Conservation (phyloP, 352 stramenopile genomes). For the Thalassiosira livingstoniorum region DNA sequence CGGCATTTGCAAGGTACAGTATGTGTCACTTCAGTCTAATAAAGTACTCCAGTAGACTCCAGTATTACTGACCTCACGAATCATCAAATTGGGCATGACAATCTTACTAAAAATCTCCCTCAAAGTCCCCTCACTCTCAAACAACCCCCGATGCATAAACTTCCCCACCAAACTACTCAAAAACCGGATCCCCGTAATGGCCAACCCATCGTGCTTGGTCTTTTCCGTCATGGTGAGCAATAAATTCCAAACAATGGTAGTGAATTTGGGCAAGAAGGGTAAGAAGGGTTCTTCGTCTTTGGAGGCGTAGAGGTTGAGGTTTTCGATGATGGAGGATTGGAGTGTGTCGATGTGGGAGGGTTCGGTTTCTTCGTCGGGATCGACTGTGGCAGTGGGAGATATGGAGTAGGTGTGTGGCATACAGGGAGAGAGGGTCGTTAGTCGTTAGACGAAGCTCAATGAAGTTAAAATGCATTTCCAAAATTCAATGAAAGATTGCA, state of each 20-base stretch:
- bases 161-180: constrained; percentile 95
- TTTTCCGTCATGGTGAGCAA: constrained; percentile 83
- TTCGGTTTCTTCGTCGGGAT: not conserved
- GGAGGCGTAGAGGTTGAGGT: constrained; percentile 96
- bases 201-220: constrained; percentile 95
- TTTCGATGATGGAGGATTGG: constrained; percentile 95
- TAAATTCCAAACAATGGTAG: constrained; percentile 87
- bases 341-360: constrained; percentile 90
- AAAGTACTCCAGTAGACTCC: not conserved
- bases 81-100: constrained; percentile 97
- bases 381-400: too few relatives aligned
- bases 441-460: too few relatives aligned
- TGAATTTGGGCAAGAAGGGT: constrained; percentile 94
- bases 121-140: constrained; percentile 78
- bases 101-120: constrained; percentile 94
- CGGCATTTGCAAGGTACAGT: not conserved
- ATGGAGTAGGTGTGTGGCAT: too few relatives aligned
- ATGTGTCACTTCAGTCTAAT: not conserved
- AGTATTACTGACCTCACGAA: constrained; percentile 86
- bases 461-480: too few relatives aligned
- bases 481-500: too few relatives aligned
- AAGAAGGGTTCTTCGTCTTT: constrained; percentile 99
- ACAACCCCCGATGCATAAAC: constrained; percentile 90
- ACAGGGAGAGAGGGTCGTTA: too few relatives aligned
- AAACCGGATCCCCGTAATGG: constrained; percentile 97